These are phyloP conservation scores for Ceratocystis destructans DNA, from an alignment of 2,329 filamentous ascomycete species.

Conservation along the genomic window DNA sequence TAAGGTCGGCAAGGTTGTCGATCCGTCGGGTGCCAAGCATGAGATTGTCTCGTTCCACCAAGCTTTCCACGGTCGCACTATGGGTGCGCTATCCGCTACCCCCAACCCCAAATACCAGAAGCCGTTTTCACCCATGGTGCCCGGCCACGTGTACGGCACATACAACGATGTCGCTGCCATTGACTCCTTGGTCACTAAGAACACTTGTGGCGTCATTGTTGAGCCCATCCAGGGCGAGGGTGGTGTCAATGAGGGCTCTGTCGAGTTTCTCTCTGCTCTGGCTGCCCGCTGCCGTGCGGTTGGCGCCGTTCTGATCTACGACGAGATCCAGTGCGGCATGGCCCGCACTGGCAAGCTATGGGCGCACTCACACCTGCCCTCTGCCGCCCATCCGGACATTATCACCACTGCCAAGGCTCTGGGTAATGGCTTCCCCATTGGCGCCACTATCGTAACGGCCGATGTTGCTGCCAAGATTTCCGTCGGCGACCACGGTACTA, in stretches of 20 bases:
- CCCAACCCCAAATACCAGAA: slow-evolving; percentile 96
- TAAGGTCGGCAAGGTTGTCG: slow-evolving; percentile 68
- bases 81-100: slow-evolving; percentile 89
- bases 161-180: slow-evolving; percentile 72
- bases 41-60: slow-evolving; percentile 84
- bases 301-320: slow-evolving; percentile 78
- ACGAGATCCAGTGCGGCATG: slow-evolving; percentile 94
- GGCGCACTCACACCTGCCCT: slow-evolving; percentile 66
- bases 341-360: slow-evolving; percentile 77
- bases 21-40: slow-evolving; percentile 57
- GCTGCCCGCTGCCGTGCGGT: slow-evolving; percentile 73
- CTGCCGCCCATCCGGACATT: slow-evolving; percentile 80
- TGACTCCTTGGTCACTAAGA: slow-evolving; percentile 59
- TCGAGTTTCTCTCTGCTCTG: slow-evolving; percentile 74
- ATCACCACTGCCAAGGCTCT: slow-evolving; percentile 91
- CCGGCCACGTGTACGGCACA: slow-evolving; percentile 74
- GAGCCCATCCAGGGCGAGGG: slow-evolving; percentile 98
- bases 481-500: slow-evolving; percentile 78
- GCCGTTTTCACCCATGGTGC: slow-evolving; percentile 89
- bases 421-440: slow-evolving; percentile 92
- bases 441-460: slow-evolving; percentile 43
- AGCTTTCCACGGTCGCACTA: slow-evolving; percentile 92
- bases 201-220: slow-evolving; percentile 86
- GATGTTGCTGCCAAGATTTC: slow-evolving; percentile 31
- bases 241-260: slow-evolving; percentile 69